Evolutionary conservation across 768 basidiomycete genomes (phyloP), one percentile per base, ranked within the genome.

Genomic region (Lactarius akahatsu): DNA sequence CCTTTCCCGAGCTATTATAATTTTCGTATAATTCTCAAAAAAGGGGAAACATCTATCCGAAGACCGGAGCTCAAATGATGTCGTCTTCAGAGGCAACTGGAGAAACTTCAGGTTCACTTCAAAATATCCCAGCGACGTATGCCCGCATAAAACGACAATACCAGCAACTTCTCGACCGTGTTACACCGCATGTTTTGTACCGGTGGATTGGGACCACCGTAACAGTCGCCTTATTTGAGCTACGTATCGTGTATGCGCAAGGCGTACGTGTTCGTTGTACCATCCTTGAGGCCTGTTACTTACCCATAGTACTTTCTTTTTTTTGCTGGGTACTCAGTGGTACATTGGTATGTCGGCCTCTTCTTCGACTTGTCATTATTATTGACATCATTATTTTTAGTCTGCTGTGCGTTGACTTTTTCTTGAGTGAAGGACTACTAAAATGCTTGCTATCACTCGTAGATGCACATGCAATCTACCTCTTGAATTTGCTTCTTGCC

Each of bases 391-490:
- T 57, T 60, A 41, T 58, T 57, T 63, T 26, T 63, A 89, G 87
- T 90, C 57, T 91, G 89, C 78, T 90, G 89, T 91, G 74, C 71
- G 90, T 84, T 1, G 36, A n/a, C 5, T 15, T 20, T 23, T 57
- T 47, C 26, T 7, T 38, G 3, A 13, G 15, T 20, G 30, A 13
- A 41, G 18, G 30, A 34, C 26, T 10, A n/a, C 56, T 50, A 30
- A 38, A 50, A 18, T 36, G 36, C 67, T 20, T 30, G 30, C 45
- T 45, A 20, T n/a, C 58, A 57, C 56, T 61, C 41, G 30, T 34
- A 91, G 91, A 96, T 74, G 96, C 92, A 20, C 89, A 92, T 71
- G 95, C 93, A 36, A 98, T 97, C 71, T 98, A 98, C 79, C 86
- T 96, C 69, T 84, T 98, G 66, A 97, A 99, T 80, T 86, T 99